phyloP scores from a whole-genome alignment of 2,329 filamentous ascomycete species.

The Aspergillus carbonarius region DNA sequence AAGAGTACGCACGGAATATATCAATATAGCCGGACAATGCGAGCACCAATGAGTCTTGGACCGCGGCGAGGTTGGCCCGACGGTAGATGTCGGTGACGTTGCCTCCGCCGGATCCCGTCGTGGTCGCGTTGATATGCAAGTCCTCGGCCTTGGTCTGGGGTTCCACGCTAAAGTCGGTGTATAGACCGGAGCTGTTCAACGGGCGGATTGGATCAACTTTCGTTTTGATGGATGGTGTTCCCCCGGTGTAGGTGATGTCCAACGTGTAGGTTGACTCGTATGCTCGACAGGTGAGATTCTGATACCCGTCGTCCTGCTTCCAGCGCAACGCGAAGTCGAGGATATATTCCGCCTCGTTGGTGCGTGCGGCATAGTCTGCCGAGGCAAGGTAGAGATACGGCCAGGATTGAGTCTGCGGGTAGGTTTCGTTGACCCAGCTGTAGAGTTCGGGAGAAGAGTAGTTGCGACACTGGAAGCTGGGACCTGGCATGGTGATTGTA shows the following conservation, averaged over 20 bases:
- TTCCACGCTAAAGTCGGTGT: neutral
- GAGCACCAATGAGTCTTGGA: neutral
- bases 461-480: neutral
- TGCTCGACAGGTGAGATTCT: neutral
- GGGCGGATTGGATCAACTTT: neutral
- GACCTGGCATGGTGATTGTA: neutral
- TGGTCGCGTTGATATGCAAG: neutral
- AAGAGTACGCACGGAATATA: neutral
- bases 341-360: neutral
- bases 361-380: neutral
- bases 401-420: neutral
- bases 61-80: neutral
- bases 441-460: neutral
- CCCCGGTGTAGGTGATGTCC: neutral
- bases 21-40: neutral
- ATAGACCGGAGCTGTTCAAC: neutral
- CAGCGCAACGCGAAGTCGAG: neutral
- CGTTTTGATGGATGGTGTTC: neutral
- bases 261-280: neutral
- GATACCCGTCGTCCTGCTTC: neutral
- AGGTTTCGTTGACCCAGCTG: constrained; percentile 1
- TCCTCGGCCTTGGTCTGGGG: neutral
- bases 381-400: neutral
- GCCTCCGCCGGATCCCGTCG: neutral
- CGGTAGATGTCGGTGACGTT: neutral